Percentiles rank a stretch among this genome's conserved stretches.
These are phyloP conservation scores for Ajuga reptans DNA, from an alignment of 305 asterid species.

Conservation along the genomic window DNA sequence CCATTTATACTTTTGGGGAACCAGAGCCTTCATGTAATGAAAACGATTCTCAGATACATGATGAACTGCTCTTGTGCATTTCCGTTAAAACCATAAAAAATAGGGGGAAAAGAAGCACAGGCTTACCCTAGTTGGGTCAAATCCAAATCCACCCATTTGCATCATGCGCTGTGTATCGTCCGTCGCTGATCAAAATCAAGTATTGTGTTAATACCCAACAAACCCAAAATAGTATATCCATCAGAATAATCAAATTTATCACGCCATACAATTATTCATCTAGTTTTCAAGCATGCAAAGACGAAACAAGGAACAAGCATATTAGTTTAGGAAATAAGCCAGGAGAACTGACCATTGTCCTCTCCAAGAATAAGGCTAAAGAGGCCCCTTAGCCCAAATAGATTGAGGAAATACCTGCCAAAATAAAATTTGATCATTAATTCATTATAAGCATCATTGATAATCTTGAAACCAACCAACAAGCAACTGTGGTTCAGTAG, in stretches of 20 bases:
- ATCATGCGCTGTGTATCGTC: constrained; percentile 95
- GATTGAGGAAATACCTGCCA: constrained; percentile 82
- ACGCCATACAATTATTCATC: neutral
- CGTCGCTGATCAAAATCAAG: constrained; percentile 47
- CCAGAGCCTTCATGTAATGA: neutral
- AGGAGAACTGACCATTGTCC: constrained; percentile 65
- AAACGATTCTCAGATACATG: neutral
- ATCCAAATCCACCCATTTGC: constrained; percentile 68
- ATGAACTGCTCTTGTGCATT: constrained; percentile 4
- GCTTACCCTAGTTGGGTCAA: constrained; percentile 36
- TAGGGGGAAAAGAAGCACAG: neutral
- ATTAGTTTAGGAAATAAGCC: neutral
- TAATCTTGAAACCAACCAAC: constrained; percentile 8
- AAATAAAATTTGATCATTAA: constrained; percentile 8
- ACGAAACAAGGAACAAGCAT: neutral
- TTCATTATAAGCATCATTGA: constrained; percentile 1
- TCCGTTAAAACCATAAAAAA: constrained; percentile 1
- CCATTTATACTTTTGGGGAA: neutral
- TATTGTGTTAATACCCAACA: constrained; percentile 15
- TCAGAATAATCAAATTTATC: constrained; percentile 3
- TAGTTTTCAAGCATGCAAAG: neutral
- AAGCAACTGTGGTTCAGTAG: neutral
- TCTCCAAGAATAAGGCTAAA: constrained; percentile 86
- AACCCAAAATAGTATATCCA: neutral
- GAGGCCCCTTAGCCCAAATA: constrained; percentile 81